phyloP scores from a whole-genome alignment of 306 rosid species.

The Cicer cuneatum region DNA sequence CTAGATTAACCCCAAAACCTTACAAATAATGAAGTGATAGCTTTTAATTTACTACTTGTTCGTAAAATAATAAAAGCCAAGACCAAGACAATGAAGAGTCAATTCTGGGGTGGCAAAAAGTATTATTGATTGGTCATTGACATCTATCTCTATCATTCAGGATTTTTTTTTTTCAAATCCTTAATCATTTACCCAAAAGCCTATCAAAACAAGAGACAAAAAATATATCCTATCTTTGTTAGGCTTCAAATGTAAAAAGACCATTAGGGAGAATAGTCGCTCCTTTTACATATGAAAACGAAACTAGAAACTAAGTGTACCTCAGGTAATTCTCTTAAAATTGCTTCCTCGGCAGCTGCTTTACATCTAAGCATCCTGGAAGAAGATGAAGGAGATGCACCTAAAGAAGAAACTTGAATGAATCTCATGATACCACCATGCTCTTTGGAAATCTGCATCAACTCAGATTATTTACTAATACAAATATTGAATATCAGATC shows the following conservation, averaged over 20 bases:
- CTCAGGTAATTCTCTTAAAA: slow-evolving; percentile 87
- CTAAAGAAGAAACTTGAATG: slow-evolving; percentile 90
- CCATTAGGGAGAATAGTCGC: not conserved
- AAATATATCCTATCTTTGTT: slow-evolving; percentile 4
- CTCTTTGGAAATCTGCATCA: slow-evolving; percentile 87
- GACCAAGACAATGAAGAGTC: slow-evolving; percentile 3
- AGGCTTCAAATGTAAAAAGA: slow-evolving; percentile 17
- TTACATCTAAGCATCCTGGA: slow-evolving; percentile 85
- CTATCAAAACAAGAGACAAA: slow-evolving; percentile 22
- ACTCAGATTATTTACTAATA: slow-evolving; percentile 34
- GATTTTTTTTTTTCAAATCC: not conserved
- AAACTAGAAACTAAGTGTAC: slow-evolving; percentile 49
- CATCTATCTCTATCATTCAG: slow-evolving; percentile 26
- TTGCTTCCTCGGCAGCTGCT: slow-evolving; percentile 88
- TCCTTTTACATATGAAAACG: slow-evolving; percentile 23
- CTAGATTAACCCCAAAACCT: slow-evolving; percentile 29
- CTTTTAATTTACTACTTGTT: slow-evolving; percentile 1
- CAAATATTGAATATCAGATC: slow-evolving; percentile 18
- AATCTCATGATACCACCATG: slow-evolving; percentile 97
- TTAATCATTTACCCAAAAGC: slow-evolving; percentile 27
- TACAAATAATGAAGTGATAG: slow-evolving; percentile 14
- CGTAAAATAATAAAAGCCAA: slow-evolving; percentile 14
- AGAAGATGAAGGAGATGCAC: slow-evolving; percentile 85
- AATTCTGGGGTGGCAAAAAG: slow-evolving; percentile 15
- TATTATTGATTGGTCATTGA: slow-evolving; percentile 12